Evolutionary conservation across 306 rosid species (phyloP), one percentile per base, ranked within the genome.

Genomic region (Gleditsia sinensis): DNA sequence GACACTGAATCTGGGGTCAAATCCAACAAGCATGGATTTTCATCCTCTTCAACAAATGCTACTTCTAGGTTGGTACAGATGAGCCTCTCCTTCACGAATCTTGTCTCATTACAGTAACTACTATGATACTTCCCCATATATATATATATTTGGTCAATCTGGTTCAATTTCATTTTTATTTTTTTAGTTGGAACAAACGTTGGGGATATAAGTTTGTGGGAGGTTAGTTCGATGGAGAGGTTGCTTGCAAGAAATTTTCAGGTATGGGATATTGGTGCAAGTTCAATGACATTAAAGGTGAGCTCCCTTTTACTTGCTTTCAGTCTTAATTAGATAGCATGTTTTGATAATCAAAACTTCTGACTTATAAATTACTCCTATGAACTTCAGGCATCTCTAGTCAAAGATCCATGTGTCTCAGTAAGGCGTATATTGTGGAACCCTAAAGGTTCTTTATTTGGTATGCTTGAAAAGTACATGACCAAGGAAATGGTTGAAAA

Each of bases 121-220:
- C 0, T 54, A 7, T 19, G 24, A 51, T 58, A 20, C 55, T 48
- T 4, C 32, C n/a, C n/a, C n/a, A n/a, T n/a, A n/a, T n/a, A n/a
- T 75, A 21, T 32, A 19, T 40, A 2, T 24, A 9, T 48, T 43
- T 25, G 25, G 48, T 66, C 19, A 3, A 76, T 55, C 7, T 13
- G 21, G 23, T 76, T 13, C 42, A 55, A 59, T 45, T 12, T 72
- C 32, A 19, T 33, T 54, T 33, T 19, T 13, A 64, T 21, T 11
- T 77, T n/a, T 58, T 48, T 55, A 77, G 81, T 68, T 77, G 81
- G 81, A 34, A 77, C 81, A 2, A 59, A 7, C 28, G 13, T 57
- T 34, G 81, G 81, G 14, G 70, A 48, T 43, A n/a, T 77, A 45
- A 57, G 53, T 46, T 56, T 77, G 75, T 77, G 81, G 81, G 75